Percentiles rank a stretch among this genome's conserved stretches.
Evolutionary conservation across 2,329 filamentous ascomycete species (phyloP).

Genomic region (Beauveria asiatica): DNA sequence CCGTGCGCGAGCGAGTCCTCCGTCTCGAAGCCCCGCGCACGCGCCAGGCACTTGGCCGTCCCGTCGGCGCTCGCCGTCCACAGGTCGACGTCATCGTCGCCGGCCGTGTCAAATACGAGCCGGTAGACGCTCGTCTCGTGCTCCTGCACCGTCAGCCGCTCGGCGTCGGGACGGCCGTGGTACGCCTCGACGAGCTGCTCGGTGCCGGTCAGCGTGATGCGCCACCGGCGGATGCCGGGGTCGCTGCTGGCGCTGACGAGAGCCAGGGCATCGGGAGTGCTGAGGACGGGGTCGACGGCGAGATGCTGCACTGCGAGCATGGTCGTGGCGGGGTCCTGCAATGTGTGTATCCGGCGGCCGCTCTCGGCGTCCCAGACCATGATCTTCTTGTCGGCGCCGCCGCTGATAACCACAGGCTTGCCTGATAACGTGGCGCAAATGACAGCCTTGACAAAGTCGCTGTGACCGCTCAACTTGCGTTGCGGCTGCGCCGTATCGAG

Average conservation of each 20-base stretch:
- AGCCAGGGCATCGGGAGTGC: constrained; percentile 39
- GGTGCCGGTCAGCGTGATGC: constrained; percentile 42
- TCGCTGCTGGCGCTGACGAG: constrained; percentile 77
- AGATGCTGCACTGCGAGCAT: constrained; percentile 78
- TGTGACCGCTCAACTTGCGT: constrained; percentile 65
- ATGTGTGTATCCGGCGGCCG: constrained; percentile 60
- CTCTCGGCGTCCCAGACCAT: constrained; percentile 72
- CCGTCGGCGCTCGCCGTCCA: constrained; percentile 95
- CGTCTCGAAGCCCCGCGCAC: constrained; percentile 57
- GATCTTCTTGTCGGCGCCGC: constrained; percentile 70
- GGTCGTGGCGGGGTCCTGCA: constrained; percentile 62
- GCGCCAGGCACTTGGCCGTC: constrained; percentile 69
- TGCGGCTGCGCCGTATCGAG: constrained; percentile 44
- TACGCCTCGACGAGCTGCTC: constrained; percentile 45
- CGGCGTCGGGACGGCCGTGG: constrained; percentile 30
- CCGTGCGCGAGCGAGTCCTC: constrained; percentile 72
- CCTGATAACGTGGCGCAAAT: constrained; percentile 52
- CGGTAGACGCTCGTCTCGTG: constrained; percentile 90
- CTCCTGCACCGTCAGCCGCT: constrained; percentile 53
- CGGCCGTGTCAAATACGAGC: constrained; percentile 58
- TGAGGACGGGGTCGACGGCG: constrained; percentile 59
- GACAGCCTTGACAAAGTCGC: constrained; percentile 85
- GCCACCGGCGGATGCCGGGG: constrained; percentile 72
- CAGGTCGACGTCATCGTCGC: constrained; percentile 59
- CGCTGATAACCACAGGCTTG: constrained; percentile 60